Base-by-base conservation (phyloP, 2,329 filamentous ascomycete genomes). In the Diaporthe sp. region DNA sequence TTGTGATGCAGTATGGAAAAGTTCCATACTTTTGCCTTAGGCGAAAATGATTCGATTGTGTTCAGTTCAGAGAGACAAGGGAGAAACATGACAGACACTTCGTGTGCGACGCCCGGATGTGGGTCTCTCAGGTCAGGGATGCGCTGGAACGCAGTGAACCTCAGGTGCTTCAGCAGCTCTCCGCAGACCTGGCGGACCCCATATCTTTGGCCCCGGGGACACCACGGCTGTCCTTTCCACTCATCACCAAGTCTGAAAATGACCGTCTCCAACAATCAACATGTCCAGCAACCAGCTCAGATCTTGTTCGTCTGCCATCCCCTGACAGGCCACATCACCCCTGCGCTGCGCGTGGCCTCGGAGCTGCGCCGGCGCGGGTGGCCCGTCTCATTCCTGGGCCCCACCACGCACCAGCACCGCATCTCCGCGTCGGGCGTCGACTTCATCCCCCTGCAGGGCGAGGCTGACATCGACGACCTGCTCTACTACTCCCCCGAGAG, bases 321-420 rank as follows among this genome's bases (percentile, higher is more conserved):
- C 1, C 79, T 85, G 37, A 83, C 83, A 10, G 84, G 84, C 10
- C 84, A 86, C 75, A 76, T 86, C 28, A 81, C 81, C 0, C 84
- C 84, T 0, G 77, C 84, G 53, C 73, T 84, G 55, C 82, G 83
- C 57, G 81, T 85, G 58, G 81, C 84, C n/a, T 76, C 76, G 3
- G 80, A 78, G 25, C 81, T 86, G 39, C 76, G 71, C 44, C 61
- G 78, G 25, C 81, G 80, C 3, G 81, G 80, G 53, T 84, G 82
- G 82, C 74, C 77, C 4, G 80, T 83, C 42, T 82, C 79, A 58
- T 85, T 85, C 77, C 80, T 86, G 1, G 82, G 84, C 46, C 81
- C 84, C 8, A 83, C 79, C 3, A 79, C 82, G n/a, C 83, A 85
- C 76, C 79, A 78, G 8, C 55, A 76, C n/a, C 82, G 81, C 74